Conservation (phyloP, 352 stramenopile species). For the Thalassiosira hispida region DNA sequence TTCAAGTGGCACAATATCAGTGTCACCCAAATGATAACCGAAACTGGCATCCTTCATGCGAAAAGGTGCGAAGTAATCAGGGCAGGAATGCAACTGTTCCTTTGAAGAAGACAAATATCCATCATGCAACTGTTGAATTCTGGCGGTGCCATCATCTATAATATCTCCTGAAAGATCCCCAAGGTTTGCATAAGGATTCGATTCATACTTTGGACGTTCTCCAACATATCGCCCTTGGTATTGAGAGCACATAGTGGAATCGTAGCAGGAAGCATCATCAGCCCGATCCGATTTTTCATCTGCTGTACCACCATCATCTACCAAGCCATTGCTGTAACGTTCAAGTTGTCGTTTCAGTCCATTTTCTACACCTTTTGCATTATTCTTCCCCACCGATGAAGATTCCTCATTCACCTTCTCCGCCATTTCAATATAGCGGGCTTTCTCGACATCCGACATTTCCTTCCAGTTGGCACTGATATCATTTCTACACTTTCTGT, state of each 20-base stretch:
- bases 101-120: slow-evolving; percentile 6
- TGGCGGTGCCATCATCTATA: neutral
- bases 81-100: neutral
- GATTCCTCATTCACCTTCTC: neutral
- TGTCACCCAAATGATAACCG: slow-evolving; percentile 11
- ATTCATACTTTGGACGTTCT: neutral
- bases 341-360: neutral
- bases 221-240: neutral
- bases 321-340: too few species aligned
- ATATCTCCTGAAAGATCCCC: neutral
- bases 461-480: slow-evolving; percentile 6
- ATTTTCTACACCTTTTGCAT: neutral
- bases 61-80: slow-evolving; percentile 37
- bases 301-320: neutral
- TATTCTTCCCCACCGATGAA: neutral
- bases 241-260: neutral
- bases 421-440: neutral
- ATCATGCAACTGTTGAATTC: neutral
- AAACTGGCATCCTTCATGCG: slow-evolving; percentile 12
- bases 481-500: neutral
- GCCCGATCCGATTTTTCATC: neutral
- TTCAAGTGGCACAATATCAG: neutral
- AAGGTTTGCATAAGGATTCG: neutral
- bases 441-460: neutral
- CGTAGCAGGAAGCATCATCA: neutral